Percentiles rank a stretch among this genome's conserved stretches.
Evolutionary conservation across 768 basidiomycete species (phyloP).

Genomic region (Lanmaoa pseudosensibilis): DNA sequence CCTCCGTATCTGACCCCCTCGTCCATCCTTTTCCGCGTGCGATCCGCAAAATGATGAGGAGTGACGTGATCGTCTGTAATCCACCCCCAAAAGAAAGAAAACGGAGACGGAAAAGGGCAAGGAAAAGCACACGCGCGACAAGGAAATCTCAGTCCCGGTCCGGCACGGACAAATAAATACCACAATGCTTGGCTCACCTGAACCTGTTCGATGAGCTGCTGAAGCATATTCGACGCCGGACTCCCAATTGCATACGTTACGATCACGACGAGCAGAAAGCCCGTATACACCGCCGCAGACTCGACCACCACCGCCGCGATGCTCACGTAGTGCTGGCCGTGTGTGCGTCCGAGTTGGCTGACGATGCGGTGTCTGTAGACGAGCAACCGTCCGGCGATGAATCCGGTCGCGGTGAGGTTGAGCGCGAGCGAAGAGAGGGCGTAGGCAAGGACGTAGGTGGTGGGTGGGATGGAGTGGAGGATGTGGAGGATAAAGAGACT

Average conservation of each 20-base stretch:
- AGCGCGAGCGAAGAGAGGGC: constrained; percentile 25
- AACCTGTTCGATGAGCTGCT: constrained; percentile 13
- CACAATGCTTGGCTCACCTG: constrained; percentile 6
- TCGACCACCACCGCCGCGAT: constrained; percentile 42
- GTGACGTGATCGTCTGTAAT: constrained; percentile 38
- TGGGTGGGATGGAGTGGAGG: not conserved
- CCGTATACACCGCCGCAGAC: constrained; percentile 45
- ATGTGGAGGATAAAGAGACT: constrained; percentile 31
- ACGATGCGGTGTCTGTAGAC: constrained; percentile 22
- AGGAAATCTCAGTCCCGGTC: not conserved
- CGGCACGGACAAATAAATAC: not conserved
- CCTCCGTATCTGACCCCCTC: not conserved
- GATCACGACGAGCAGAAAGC: constrained; percentile 41
- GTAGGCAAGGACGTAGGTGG: constrained; percentile 25
- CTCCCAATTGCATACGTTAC: constrained; percentile 41
- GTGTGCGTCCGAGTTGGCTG: constrained; percentile 32
- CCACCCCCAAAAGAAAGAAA: not conserved
- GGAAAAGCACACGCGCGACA: not conserved
- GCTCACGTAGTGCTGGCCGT: constrained; percentile 39
- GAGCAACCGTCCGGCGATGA: constrained; percentile 31
- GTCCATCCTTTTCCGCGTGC: constrained; percentile 39
- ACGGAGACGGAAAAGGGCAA: not conserved
- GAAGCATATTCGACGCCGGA: constrained; percentile 42
- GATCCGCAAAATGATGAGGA: constrained; percentile 40
- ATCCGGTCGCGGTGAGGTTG: constrained; percentile 30